Conservation (phyloP, 2,329 filamentous ascomycete genomes). For the Epichloe brachyelytri region DNA sequence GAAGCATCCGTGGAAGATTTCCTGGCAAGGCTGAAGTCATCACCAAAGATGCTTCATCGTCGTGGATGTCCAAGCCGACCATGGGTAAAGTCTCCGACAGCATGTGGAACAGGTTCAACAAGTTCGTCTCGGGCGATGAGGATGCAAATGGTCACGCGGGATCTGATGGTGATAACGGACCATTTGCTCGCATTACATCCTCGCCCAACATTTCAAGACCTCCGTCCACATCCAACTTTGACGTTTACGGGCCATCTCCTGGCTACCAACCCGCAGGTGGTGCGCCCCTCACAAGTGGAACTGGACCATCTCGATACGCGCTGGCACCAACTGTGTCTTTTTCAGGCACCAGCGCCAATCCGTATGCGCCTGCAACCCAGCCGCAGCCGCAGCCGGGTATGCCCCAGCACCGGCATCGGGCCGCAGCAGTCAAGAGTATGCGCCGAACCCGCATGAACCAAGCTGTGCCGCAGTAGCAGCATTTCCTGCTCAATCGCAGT, state of each 20-base stretch:
- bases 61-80: slow-evolving; percentile 89
- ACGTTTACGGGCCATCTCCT: slow-evolving; percentile 50
- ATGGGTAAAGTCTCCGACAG: slow-evolving; percentile 92
- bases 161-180: slow-evolving; percentile 52
- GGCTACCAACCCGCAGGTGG: slow-evolving; percentile 17
- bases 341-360: slow-evolving; percentile 11
- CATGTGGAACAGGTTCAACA: slow-evolving; percentile 87
- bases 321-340: slow-evolving; percentile 10
- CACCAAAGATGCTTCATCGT: slow-evolving; percentile 67
- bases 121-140: slow-evolving; percentile 89
- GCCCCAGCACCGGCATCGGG: not conserved
- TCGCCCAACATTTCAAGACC: slow-evolving; percentile 64
- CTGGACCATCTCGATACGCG: slow-evolving; percentile 27
- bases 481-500: slow-evolving; percentile 5
- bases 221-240: slow-evolving; percentile 57
- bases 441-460: slow-evolving; percentile 25
- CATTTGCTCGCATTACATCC: slow-evolving; percentile 68
- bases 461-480: slow-evolving; percentile 10
- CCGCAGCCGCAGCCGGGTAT: slow-evolving; percentile 8
- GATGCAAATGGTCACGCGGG: slow-evolving; percentile 61
- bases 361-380: slow-evolving; percentile 28
- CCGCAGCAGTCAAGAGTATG: not conserved
- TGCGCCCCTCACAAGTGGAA: slow-evolving; percentile 21
- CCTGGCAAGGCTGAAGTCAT: slow-evolving; percentile 67
- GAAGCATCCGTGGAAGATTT: slow-evolving; percentile 73